A percentile compares a stretch with the other conserved stretches of the same genome.
These are phyloP conservation scores for Cajanus cajan DNA, from an alignment of 306 rosid species.

Conservation along the genomic window DNA sequence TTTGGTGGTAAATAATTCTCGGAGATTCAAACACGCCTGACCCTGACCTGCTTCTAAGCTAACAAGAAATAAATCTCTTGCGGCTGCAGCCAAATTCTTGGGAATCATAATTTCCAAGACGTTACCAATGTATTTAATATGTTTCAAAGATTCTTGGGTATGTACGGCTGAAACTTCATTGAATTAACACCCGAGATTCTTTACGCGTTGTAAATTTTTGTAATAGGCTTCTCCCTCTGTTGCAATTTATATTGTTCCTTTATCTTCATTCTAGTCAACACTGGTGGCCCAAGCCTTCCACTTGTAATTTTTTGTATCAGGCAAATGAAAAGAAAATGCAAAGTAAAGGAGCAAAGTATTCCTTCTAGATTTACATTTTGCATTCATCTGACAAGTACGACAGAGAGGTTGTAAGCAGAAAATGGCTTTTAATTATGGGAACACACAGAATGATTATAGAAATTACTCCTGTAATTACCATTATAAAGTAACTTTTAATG, in stretches of 20 bases:
- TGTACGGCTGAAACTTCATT: neutral
- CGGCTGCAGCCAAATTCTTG: constrained; percentile 37
- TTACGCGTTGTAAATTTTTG: constrained; percentile 47
- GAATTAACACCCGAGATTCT: constrained; percentile 19
- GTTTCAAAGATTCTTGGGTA: constrained; percentile 15
- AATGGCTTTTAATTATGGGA: neutral
- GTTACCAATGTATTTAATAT: constrained; percentile 23
- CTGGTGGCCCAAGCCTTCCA: constrained; percentile 46
- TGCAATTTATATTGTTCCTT: constrained; percentile 34
- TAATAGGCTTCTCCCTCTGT: constrained; percentile 29
- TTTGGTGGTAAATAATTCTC: constrained; percentile 37
- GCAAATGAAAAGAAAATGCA: constrained; percentile 49
- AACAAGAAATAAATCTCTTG: constrained; percentile 32
- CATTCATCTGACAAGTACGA: neutral
- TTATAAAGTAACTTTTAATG: too few relatives aligned
- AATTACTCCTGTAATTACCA: neutral
- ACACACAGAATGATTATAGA: too few relatives aligned
- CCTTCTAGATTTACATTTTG: constrained; percentile 2
- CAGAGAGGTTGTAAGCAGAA: neutral
- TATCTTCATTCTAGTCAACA: constrained; percentile 27
- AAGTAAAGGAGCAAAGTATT: constrained; percentile 38
- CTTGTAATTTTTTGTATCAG: constrained; percentile 56
- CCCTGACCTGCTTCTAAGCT: constrained; percentile 50
- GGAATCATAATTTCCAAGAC: neutral
- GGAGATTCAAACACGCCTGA: constrained; percentile 40